A percentile compares a stretch with the other conserved stretches of the same genome.
phyloP scores from a whole-genome alignment of 805 yeast species.

The Saturnispora saitoi region DNA sequence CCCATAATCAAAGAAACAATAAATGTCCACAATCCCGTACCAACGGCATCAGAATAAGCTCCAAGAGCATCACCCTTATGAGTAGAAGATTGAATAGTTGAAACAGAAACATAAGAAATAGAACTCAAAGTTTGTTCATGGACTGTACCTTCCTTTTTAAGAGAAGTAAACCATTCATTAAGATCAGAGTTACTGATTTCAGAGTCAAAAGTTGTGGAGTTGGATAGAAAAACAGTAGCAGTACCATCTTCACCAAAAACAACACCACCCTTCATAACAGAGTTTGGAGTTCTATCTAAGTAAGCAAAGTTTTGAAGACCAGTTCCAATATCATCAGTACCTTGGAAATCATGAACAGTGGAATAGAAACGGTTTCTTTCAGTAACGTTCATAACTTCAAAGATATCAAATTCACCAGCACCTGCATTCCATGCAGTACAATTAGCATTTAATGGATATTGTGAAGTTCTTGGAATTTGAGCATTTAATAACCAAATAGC shows the following conservation, averaged over 20 bases:
- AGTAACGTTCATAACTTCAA: conserved; percentile 63
- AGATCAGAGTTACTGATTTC: conserved; percentile 39
- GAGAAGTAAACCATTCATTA: conserved; percentile 35
- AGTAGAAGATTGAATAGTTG: not conserved
- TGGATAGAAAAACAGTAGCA: conserved; percentile 52
- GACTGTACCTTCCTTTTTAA: conserved; percentile 13
- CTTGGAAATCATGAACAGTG: conserved; percentile 72
- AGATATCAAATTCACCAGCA: conserved; percentile 72
- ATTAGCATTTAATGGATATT: conserved; percentile 49
- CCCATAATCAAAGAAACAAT: not conserved
- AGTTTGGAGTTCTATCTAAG: conserved; percentile 42
- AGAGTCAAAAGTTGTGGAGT: conserved; percentile 40
- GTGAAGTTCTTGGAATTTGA: conserved; percentile 64
- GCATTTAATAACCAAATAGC: conserved; percentile 70
- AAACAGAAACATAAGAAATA: conserved; percentile 4
- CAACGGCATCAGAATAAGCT: not conserved
- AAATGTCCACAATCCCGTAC: not conserved
- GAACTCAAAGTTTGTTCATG: conserved; percentile 19
- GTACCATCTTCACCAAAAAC: conserved; percentile 54
- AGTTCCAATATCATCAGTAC: conserved; percentile 49
- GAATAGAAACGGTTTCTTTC: conserved; percentile 48
- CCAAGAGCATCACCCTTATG: conserved; percentile 1
- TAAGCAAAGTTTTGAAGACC: conserved; percentile 55
- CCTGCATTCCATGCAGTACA: conserved; percentile 76
- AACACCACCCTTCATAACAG: conserved; percentile 63